These are phyloP conservation scores for Pichia norvegensis DNA, from an alignment of 1,139 yeast species.

Conservation along the genomic window DNA sequence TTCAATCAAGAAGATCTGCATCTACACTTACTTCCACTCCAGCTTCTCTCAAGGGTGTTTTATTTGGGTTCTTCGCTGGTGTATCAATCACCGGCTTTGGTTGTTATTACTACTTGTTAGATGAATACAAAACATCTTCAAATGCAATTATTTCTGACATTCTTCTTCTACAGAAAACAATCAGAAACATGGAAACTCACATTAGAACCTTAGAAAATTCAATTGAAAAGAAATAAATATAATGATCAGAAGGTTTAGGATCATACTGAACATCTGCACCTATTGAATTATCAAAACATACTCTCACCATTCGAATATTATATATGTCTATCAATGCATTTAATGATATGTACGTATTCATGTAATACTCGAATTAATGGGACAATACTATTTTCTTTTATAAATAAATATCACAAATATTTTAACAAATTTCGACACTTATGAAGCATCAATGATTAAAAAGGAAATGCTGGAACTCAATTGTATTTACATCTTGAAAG, in stretches of 20 bases:
- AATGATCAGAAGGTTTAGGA: too few species aligned
- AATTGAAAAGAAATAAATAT: slow-evolving; percentile 10
- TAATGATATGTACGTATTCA: background rate
- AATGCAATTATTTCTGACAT: slow-evolving; percentile 70
- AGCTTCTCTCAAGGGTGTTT: slow-evolving; percentile 50
- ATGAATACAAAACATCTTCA: slow-evolving; percentile 68
- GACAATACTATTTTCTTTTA: too few species aligned
- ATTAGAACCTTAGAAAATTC: slow-evolving; percentile 29
- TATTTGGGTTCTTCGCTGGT: slow-evolving; percentile 72
- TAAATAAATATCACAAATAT: too few species aligned
- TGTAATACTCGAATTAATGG: background rate
- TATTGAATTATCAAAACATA: background rate
- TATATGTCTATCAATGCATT: background rate
- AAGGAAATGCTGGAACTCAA: too few species aligned
- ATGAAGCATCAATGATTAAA: too few species aligned
- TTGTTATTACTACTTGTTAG: slow-evolving; percentile 70
- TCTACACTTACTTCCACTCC: slow-evolving; percentile 19
- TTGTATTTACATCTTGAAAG: too few species aligned
- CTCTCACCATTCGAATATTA: too few species aligned
- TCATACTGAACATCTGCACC: background rate
- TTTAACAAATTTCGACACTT: too few species aligned
- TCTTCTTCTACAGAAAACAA: slow-evolving; percentile 58
- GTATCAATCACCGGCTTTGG: slow-evolving; percentile 67
- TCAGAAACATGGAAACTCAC: slow-evolving; percentile 60
- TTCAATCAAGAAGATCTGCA: slow-evolving; percentile 15